phyloP scores from a whole-genome alignment of 2,329 filamentous ascomycete genomes.

The Claviceps sp. region DNA sequence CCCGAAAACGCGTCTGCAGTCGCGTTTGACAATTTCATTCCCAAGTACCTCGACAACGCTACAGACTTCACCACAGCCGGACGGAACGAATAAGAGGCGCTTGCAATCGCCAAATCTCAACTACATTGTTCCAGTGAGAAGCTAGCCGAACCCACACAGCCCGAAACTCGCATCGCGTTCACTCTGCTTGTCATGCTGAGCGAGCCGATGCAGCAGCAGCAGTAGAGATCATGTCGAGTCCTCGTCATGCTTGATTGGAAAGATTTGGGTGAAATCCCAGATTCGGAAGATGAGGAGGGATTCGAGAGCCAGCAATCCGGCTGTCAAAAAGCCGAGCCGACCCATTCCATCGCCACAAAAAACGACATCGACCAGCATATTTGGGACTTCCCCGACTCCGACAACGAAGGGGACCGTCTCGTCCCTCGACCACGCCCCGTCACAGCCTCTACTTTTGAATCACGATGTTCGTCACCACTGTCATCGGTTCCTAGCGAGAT shows the following conservation, averaged over 20 bases:
- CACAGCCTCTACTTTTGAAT: conserved; percentile 2
- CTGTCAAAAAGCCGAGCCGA: neutral
- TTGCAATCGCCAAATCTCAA: neutral
- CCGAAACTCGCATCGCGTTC: neutral
- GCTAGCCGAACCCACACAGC: neutral
- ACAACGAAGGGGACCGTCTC: conserved; percentile 9
- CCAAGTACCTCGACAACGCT: no score
- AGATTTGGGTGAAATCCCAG: conserved; percentile 36
- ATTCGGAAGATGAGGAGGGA: conserved; percentile 35
- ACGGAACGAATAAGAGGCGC: neutral
- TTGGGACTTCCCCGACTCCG: conserved; percentile 24
- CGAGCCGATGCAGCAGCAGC: neutral
- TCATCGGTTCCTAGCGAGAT: conserved; percentile 20
- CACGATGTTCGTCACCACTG: conserved; percentile 19
- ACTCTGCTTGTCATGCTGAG: neutral
- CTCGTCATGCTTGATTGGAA: conserved; percentile 33
- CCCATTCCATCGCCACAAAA: neutral
- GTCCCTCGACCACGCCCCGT: conserved; percentile 1
- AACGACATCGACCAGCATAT: conserved; percentile 11
- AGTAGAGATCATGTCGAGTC: conserved; percentile 15
- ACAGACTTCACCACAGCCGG: neutral
- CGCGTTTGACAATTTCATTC: conserved; percentile 9
- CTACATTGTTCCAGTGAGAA: neutral
- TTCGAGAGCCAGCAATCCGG: conserved; percentile 24
- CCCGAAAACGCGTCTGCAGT: conserved; percentile 16